Conservation (phyloP, 257 asterid genomes). For the Fraxinus excelsior region DNA sequence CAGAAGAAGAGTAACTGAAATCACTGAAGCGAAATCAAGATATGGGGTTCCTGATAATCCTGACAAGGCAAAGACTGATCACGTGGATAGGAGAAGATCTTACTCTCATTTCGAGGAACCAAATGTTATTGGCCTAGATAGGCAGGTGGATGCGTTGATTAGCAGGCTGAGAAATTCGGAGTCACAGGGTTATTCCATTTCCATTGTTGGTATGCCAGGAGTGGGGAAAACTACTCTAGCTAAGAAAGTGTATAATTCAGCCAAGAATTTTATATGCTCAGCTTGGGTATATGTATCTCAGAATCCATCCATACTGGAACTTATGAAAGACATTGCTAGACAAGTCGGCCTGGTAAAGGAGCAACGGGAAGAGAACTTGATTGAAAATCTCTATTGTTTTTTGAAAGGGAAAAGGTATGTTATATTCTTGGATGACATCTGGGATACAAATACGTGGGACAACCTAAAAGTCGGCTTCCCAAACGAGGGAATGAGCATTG, state of each 20-base stretch:
- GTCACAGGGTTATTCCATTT: neutral
- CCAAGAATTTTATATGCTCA: neutral
- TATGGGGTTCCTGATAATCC: neutral
- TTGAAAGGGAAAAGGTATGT: neutral
- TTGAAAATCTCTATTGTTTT: neutral
- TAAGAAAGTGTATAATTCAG: neutral
- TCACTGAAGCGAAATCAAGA: neutral
- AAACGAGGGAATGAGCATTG: neutral
- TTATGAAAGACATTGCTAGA: neutral
- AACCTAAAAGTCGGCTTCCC: neutral
- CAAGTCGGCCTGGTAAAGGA: neutral
- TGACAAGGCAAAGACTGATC: neutral
- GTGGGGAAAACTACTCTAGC: conserved; percentile 17
- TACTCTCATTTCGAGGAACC: neutral
- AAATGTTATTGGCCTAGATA: neutral
- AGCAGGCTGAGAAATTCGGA: neutral
- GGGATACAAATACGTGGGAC: neutral
- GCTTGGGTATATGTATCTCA: conserved; percentile 19
- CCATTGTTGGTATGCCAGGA: conserved; percentile 22
- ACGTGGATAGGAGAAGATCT: neutral
- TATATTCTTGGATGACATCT: neutral
- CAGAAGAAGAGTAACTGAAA: neutral
- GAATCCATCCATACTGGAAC: neutral
- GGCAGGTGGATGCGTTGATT: neutral
- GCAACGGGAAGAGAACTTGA: neutral